Evolutionary conservation across 2,329 filamentous ascomycete species (phyloP), one percentile per base, ranked within the genome.

Genomic region (Davidsoniella neocaledoniae): DNA sequence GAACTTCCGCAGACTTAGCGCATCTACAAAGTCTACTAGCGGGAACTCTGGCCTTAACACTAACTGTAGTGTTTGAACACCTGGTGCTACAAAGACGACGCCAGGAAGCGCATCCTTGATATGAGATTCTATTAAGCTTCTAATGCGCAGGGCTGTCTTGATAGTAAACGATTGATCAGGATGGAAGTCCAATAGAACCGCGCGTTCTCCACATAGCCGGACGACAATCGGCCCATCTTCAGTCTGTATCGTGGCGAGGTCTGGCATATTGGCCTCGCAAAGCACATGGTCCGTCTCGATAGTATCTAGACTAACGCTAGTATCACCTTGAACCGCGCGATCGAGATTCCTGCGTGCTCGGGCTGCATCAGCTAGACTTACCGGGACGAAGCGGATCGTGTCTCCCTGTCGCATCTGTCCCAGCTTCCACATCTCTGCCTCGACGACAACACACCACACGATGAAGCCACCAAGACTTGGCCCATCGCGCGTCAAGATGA

Each of bases 401-500:
- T 68, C 66, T 1, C 66, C 66, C 2, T 64, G 63, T 6, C 59
- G 59, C 12, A 65, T 57, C 51, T 67, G 66, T 8, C 66, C 67
- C 21, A 68, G 53, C 55, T 67, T 67, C 64, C 64, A 68, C 56
- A 68, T 56, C 29, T 68, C 65, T 0, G 62, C 62, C 10, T 61
- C 60, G 4, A 60, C 60, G 4, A 69, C 59, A 0, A 63, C 61
- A 17, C 60, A 64, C 23, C 64, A 63, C 1, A 64, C 63, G 2
- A 68, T 58, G 19, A 69, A 67, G 0, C 66, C 66, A 14, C 66
- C 66, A 0, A 68, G 60, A 33, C 64, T 65, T 0, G 67, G 67
- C 0, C 64, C 65, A 53, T 69, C 66, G 5, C 58, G 60, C 0
- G 62, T 57, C 5, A 68, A 55, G 2, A 68, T 58, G 2, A 68